Conservation (phyloP, 306 rosid genomes). For the Castanea sativa region DNA sequence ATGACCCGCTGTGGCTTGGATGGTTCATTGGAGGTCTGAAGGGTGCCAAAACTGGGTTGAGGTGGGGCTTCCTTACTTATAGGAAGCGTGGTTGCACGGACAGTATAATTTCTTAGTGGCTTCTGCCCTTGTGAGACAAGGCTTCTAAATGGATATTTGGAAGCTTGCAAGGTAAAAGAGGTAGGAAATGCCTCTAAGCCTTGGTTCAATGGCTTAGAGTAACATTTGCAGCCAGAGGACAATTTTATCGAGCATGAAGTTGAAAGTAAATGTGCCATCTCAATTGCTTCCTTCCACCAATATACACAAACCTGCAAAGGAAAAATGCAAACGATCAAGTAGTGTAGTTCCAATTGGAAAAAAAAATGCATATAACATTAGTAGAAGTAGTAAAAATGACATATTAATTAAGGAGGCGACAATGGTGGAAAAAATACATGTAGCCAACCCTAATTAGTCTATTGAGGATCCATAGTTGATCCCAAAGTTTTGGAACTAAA, state of each 20-base stretch:
- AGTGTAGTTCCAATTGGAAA: neutral
- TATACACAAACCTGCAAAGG: conserved; percentile 35
- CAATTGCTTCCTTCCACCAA: conserved; percentile 15
- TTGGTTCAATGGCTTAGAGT: conserved; percentile 41
- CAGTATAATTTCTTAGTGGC: conserved; percentile 27
- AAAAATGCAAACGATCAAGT: conserved; percentile 3
- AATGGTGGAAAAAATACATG: neutral
- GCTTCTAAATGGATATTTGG: conserved; percentile 43
- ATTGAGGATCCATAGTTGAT: no score
- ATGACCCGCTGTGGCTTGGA: conserved; percentile 69
- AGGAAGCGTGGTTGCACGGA: conserved; percentile 59
- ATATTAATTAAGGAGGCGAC: neutral
- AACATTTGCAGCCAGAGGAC: conserved; percentile 49
- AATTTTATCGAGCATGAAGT: conserved; percentile 61
- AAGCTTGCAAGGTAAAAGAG: conserved; percentile 28
- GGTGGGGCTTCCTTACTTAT: conserved; percentile 46
- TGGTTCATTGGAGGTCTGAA: conserved; percentile 34
- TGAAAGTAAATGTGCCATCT: conserved; percentile 79
- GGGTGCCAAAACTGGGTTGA: conserved; percentile 40
- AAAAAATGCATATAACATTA: conserved; percentile 1
- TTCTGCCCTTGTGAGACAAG: conserved; percentile 44
- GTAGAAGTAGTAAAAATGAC: neutral
- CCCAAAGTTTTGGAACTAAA: no score
- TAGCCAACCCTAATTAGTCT: no score
- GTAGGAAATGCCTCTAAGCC: conserved; percentile 39